Evolutionary conservation across 371 early-diverging fungal species (phyloP).

Genomic region (Coemansia linderi): DNA sequence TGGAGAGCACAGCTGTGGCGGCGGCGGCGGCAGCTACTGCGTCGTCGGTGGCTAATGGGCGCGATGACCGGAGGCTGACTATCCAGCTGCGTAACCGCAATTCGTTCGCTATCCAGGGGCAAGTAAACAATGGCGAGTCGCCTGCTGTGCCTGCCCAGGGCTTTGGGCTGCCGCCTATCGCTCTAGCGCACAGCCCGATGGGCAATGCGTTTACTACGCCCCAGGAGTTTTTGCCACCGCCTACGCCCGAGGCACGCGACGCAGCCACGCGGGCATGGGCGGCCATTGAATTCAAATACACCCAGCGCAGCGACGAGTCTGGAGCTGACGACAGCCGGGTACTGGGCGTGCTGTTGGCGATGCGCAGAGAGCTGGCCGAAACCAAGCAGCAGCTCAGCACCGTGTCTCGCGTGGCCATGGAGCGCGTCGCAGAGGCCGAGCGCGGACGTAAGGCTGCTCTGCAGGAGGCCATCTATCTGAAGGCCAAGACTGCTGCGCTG

Average conservation of each 20-base stretch:
- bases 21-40: conserved; percentile 7
- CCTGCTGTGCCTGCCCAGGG: conserved; percentile 5
- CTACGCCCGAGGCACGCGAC: conserved; percentile 36
- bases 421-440: conserved; percentile 54
- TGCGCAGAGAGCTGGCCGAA: conserved; percentile 52
- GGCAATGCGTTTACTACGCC: conserved; percentile 15
- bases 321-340: conserved; percentile 16
- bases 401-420: conserved; percentile 48
- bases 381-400: conserved; percentile 49
- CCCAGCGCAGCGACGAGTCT: neutral
- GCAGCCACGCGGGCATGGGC: conserved; percentile 26
- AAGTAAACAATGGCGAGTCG: neutral
- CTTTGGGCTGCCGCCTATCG: neutral
- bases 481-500: conserved; percentile 53
- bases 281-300: conserved; percentile 28
- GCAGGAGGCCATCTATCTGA: conserved; percentile 56
- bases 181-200: conserved; percentile 16
- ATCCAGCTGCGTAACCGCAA: conserved; percentile 55
- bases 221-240: neutral
- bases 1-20: neutral
- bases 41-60: conserved; percentile 9
- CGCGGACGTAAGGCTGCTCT: conserved; percentile 50
- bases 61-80: conserved; percentile 48
- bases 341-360: conserved; percentile 36
- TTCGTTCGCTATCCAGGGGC: conserved; percentile 22